Evolutionary conservation across 208 protist genomes (phyloP).

Genomic region (Acanthamoeba rhysodes): DNA sequence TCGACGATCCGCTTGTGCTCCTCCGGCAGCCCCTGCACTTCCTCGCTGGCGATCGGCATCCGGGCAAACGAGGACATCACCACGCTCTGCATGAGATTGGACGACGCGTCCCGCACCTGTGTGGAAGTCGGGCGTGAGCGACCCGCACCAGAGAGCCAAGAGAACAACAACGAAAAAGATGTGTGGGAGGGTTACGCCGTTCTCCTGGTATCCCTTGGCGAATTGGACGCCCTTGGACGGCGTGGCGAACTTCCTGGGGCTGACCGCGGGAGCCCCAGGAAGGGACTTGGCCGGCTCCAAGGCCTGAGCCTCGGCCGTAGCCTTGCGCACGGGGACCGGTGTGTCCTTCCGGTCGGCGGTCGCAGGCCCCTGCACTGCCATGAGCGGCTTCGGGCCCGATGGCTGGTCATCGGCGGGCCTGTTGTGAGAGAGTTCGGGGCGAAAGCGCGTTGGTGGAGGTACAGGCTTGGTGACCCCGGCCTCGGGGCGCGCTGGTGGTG

Average conservation of each 20-base stretch:
- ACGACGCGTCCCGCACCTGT: background rate
- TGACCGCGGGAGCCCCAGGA: background rate
- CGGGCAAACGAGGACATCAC: slow-evolving; percentile 42
- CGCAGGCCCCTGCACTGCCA: background rate
- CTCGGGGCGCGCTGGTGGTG: background rate
- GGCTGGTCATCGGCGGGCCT: background rate
- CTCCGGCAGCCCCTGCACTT: slow-evolving; percentile 36
- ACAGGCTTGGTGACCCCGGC: no score
- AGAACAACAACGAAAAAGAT: background rate
- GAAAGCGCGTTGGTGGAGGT: no score
- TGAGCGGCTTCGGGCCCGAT: background rate
- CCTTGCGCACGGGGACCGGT: background rate
- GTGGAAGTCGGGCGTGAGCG: no score
- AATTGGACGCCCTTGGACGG: slow-evolving; percentile 38
- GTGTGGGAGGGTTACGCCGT: background rate
- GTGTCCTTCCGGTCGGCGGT: background rate
- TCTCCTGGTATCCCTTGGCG: slow-evolving; percentile 56
- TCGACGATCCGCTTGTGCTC: slow-evolving; percentile 67
- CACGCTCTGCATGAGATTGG: slow-evolving; percentile 6
- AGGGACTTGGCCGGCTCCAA: background rate
- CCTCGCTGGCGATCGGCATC: background rate
- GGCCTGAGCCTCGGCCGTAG: background rate
- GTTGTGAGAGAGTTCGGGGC: no score
- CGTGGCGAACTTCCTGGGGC: background rate
- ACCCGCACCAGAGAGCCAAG: background rate